Evolutionary conservation across 257 asterid genomes (phyloP).

Genomic region (Henckelia pumila): DNA sequence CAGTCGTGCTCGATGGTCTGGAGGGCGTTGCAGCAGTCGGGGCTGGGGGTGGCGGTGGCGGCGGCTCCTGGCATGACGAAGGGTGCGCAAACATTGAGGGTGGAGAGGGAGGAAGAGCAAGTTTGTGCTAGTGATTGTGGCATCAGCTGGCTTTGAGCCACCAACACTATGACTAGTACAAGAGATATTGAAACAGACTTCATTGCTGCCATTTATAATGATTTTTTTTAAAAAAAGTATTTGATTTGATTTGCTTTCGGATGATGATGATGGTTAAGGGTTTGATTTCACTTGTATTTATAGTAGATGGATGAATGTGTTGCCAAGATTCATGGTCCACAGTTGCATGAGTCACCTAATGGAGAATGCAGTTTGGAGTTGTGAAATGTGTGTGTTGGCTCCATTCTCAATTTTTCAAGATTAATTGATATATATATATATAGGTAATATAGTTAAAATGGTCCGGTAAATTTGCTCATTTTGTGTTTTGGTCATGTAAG

Average conservation of each 20-base stretch:
- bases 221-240: not conserved
- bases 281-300: constrained; percentile 8
- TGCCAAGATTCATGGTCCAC: not conserved
- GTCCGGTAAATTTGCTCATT: no score
- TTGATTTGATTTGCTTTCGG: not conserved
- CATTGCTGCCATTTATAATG: constrained; percentile 25
- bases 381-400: not conserved
- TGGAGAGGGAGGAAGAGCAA: constrained; percentile 42
- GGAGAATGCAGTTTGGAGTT: not conserved
- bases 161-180: constrained; percentile 23
- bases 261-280: not conserved
- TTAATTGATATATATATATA: no score
- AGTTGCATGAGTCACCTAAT: constrained; percentile 40
- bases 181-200: constrained; percentile 23
- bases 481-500: no score
- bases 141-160: constrained; percentile 19
- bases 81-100: constrained; percentile 46
- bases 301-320: constrained; percentile 8
- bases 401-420: no score
- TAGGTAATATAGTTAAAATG: no score
- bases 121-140: constrained; percentile 30
- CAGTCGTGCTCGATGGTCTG: constrained; percentile 45
- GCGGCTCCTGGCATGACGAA: constrained; percentile 41
- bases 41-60: constrained; percentile 25
- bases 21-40: constrained; percentile 51